Evolutionary conservation across 2,329 filamentous ascomycete genomes (phyloP), one percentile per base, ranked within the genome.

Genomic region (Teratosphaeria epicoccoides): DNA sequence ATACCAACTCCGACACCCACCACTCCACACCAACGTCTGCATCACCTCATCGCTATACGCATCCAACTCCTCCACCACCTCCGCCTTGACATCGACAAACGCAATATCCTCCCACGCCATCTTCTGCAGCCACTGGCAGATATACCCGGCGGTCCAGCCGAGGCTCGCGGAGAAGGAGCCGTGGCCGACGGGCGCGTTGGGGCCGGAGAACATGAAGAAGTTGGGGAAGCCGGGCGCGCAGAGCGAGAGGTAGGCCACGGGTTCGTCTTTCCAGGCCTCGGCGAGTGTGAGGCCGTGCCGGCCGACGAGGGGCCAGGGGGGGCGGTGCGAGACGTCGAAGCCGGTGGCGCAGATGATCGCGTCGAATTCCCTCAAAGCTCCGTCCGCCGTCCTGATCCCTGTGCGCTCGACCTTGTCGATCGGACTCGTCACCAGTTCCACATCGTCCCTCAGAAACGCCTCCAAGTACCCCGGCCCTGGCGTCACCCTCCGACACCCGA

Each of bases 401-500:
- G 49, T 57, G 3, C 54, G 22, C 12, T 57, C 54, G 25, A 67
- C 58, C 2, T 43, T 51, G 7, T 54, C 47, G 24, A 68, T 63
- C 2, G 55, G 46, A 1, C 59, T 57, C 5, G 61, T 65, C 43
- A 64, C 55, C 9, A 67, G 48, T 4, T 56, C 60, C 2, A 64
- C 57, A 48, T 68, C 66, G 11, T 54, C 25, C n/a, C 54, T 55
- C 6, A 53, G 55, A 37, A 72, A 63, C 3, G 67, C 61, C 53
- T 73, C 66, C 7, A 74, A 61, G 50, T 71, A 74, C 1, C 69
- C 68, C 6, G 64, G 65, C 9, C 68, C 70, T 2, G 76, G 76
- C 0, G 75, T 77, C 12, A 76, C 58, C 6, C 76, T 66, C 5
- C 75, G 66, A 52, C 76, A 78, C 1, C 74, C 75, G 2, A 71